Conservation (phyloP, 2,329 filamentous ascomycete species). For the Ascochyta rabiei region DNA sequence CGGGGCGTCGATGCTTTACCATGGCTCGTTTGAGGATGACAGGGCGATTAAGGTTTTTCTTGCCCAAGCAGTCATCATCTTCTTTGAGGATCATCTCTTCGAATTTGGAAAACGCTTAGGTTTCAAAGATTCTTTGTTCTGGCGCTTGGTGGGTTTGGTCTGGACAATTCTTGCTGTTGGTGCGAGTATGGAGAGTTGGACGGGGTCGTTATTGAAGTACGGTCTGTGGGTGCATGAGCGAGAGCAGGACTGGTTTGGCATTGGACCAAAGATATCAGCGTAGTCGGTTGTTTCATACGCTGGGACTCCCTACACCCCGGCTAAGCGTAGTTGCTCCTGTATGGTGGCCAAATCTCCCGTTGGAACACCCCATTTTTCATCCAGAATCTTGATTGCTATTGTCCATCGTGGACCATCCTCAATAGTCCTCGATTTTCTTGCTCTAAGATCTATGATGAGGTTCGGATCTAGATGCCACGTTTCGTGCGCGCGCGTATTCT, state of each 20-base stretch:
- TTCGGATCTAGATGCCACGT: too few relatives aligned
- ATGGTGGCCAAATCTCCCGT: too few relatives aligned
- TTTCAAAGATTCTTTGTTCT: slow-evolving; percentile 16
- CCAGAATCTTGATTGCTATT: too few relatives aligned
- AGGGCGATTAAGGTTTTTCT: slow-evolving; percentile 27
- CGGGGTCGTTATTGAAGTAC: slow-evolving; percentile 4
- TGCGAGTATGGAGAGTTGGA: slow-evolving; percentile 15
- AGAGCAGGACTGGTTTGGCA: slow-evolving; percentile 25
- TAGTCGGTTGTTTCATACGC: too few relatives aligned
- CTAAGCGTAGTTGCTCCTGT: too few relatives aligned
- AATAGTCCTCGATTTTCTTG: too few relatives aligned
- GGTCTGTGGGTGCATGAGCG: slow-evolving; percentile 32
- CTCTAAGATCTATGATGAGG: too few relatives aligned
- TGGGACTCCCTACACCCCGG: too few relatives aligned
- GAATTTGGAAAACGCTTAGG: slow-evolving; percentile 28
- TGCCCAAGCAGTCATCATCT: slow-evolving; percentile 32
- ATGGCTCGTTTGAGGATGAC: slow-evolving; percentile 23
- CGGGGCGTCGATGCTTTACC: slow-evolving; percentile 22
- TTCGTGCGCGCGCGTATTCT: too few relatives aligned
- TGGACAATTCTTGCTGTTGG: slow-evolving; percentile 33
- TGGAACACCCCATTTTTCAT: too few relatives aligned
- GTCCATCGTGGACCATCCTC: too few relatives aligned
- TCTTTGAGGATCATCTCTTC: slow-evolving; percentile 40
- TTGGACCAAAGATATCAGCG: slow-evolving; percentile 20
- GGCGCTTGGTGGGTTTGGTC: slow-evolving; percentile 28